Base-by-base conservation (phyloP, 805 yeast genomes). In the Lipomyces sp. region DNA sequence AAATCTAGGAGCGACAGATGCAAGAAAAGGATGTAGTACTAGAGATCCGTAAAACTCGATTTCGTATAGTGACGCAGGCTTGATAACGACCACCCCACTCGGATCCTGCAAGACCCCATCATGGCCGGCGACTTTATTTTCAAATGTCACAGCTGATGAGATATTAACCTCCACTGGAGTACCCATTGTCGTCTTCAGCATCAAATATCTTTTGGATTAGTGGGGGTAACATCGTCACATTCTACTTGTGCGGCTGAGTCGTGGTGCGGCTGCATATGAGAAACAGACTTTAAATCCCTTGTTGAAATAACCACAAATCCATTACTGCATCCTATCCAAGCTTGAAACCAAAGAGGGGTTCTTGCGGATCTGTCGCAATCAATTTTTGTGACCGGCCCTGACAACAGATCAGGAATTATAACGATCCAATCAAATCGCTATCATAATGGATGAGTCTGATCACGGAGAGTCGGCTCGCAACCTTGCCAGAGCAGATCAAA, bases 101-200 rank as follows among this genome's bases (percentile, higher is more conserved):
- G 76, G 82, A 69, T 86, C 86, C 10, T 85, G 84, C 62, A 91
- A 72, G 2, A 89, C 84, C 0, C 97, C 98, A 4, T 83, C 90
- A 74, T 94, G 99, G 4, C 99, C 99, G 0, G 98, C 98, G 2
- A 95, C 98, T 77, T 87, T 89, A 74, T 61, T 55, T 18, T 67
- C 71, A 18, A 69, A 64, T 29, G 65, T 34, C 7, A 63, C 55
- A 29, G 71, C 70, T 11, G 60, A 6, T 3, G 66, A 15, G 33
- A 63, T 7, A 51, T 60, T 59, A 10, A 62, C 62, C 29, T 34
- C 30, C 42, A 55, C 18, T 13, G 37, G 29, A 4, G 42, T 5
- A 34, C 58, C n/a, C 42, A 55, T 32, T 13, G 29, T 55, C 39
- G 42, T 11, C 5, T 29, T 32, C 10, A 30, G n/a, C 13, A 8